These are phyloP conservation scores for Glutinoglossum americanum DNA, from an alignment of 495 filamentous ascomycete species.

Conservation along the genomic window DNA sequence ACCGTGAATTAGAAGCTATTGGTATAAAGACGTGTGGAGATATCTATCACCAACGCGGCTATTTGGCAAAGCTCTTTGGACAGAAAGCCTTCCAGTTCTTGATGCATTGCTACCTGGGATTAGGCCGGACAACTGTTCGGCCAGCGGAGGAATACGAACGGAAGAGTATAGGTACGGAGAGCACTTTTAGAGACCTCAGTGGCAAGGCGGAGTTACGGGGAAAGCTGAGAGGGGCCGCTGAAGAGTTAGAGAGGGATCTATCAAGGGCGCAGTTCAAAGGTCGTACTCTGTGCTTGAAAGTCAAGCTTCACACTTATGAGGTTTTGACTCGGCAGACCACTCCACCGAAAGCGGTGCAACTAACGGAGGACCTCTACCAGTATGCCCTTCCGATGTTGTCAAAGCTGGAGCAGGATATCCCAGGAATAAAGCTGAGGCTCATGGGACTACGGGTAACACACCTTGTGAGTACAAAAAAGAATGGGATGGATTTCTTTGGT, in stretches of 20 bases:
- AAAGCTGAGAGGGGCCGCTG: constrained; percentile 58
- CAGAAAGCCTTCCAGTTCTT: constrained; percentile 82
- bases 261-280: constrained; percentile 64
- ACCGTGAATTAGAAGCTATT: constrained; percentile 74
- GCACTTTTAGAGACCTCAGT: constrained; percentile 68
- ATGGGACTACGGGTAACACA: constrained; percentile 81
- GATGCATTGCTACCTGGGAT: constrained; percentile 60
- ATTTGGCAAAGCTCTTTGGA: constrained; percentile 58
- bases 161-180: constrained; percentile 86
- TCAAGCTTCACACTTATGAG: constrained; percentile 88
- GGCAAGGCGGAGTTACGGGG: constrained; percentile 43
- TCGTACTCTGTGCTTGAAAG: constrained; percentile 71
- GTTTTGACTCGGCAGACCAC: constrained; percentile 66
- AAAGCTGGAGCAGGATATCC: constrained; percentile 73
- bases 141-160: constrained; percentile 79
- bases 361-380: constrained; percentile 65
- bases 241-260: constrained; percentile 79
- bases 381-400: constrained; percentile 63
- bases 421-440: constrained; percentile 57
- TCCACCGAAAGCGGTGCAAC: constrained; percentile 44
- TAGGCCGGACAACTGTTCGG: constrained; percentile 72
- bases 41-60: constrained; percentile 53
- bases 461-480: constrained; percentile 63
- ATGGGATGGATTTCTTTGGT: constrained; percentile 58
- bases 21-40: constrained; percentile 81